Conservation (phyloP, 176 grass and related monocot genomes). For the Aegilops longissima region DNA sequence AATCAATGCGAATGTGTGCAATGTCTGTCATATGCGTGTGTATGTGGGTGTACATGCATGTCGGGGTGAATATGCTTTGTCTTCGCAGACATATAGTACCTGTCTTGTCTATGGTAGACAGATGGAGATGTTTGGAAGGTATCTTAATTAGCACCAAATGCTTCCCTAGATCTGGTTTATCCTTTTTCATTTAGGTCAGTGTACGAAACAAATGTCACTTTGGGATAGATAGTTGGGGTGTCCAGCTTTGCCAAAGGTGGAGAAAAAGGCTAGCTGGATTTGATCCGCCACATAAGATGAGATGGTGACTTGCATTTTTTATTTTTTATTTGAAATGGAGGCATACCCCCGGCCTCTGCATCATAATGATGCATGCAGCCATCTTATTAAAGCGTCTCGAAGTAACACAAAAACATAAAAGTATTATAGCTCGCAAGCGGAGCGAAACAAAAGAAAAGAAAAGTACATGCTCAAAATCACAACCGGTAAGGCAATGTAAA, state of each 20-base stretch:
- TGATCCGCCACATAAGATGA: slow-evolving; percentile 5
- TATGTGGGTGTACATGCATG: background rate
- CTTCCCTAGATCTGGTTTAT: background rate
- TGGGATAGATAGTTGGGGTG: slow-evolving; percentile 22
- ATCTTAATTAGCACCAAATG: slow-evolving; percentile 23
- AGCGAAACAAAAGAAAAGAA: too few relatives aligned
- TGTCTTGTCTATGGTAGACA: slow-evolving; percentile 50
- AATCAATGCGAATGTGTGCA: slow-evolving; percentile 18
- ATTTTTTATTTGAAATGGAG: too few relatives aligned
- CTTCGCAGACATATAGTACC: slow-evolving; percentile 21
- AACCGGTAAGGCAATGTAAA: too few relatives aligned
- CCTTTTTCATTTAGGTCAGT: background rate
- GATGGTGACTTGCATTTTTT: slow-evolving; percentile 12
- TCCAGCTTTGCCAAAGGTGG: slow-evolving; percentile 37
- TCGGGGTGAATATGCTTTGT: slow-evolving; percentile 2
- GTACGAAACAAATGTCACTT: slow-evolving; percentile 39
- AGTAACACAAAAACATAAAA: too few relatives aligned
- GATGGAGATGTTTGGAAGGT: slow-evolving; percentile 14
- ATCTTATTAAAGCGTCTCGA: too few relatives aligned
- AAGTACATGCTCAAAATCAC: too few relatives aligned
- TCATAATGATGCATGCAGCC: too few relatives aligned
- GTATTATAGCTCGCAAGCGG: too few relatives aligned
- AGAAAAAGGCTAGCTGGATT: slow-evolving; percentile 8
- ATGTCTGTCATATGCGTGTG: background rate
- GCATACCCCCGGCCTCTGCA: too few relatives aligned